These are phyloP conservation scores for Immersiella caudata DNA, from an alignment of 495 filamentous ascomycete species.

Conservation along the genomic window DNA sequence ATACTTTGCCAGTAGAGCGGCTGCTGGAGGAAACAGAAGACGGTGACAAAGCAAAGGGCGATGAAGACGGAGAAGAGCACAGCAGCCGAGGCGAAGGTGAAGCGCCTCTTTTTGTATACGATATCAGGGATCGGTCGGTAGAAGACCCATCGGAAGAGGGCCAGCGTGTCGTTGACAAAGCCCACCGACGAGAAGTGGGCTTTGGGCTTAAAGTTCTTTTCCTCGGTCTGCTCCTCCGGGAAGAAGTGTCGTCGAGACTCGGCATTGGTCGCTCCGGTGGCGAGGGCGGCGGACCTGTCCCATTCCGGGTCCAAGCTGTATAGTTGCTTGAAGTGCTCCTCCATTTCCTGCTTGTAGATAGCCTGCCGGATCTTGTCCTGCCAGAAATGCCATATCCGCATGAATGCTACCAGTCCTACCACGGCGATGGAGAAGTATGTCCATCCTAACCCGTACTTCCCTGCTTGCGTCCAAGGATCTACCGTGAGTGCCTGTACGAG, in stretches of 20 bases:
- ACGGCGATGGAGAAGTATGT: slow-evolving; percentile 81
- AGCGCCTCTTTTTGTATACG: slow-evolving; percentile 60
- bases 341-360: slow-evolving; percentile 73
- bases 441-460: slow-evolving; percentile 86
- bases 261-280: slow-evolving; percentile 61
- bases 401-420: slow-evolving; percentile 60
- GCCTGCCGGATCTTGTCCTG: slow-evolving; percentile 86
- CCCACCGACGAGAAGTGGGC: slow-evolving; percentile 69
- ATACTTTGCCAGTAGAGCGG: slow-evolving; percentile 85
- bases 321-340: slow-evolving; percentile 57
- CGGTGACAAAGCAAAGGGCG: slow-evolving; percentile 68
- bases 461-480: slow-evolving; percentile 79
- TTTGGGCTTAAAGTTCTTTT: slow-evolving; percentile 60
- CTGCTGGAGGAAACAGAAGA: slow-evolving; percentile 84
- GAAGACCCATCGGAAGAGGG: slow-evolving; percentile 80
- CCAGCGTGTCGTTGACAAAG: slow-evolving; percentile 72
- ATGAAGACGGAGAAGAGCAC: slow-evolving; percentile 66
- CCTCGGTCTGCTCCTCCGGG: slow-evolving; percentile 56
- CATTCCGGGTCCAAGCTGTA: slow-evolving; percentile 59
- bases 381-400: slow-evolving; percentile 81
- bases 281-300: slow-evolving; percentile 67
- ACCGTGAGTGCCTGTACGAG: slow-evolving; percentile 72
- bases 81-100: slow-evolving; percentile 76
- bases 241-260: slow-evolving; percentile 68
- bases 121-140: slow-evolving; percentile 78